Conservation (phyloP, 1,284 basidiomycete genomes). For the Calocybe gambosa region DNA sequence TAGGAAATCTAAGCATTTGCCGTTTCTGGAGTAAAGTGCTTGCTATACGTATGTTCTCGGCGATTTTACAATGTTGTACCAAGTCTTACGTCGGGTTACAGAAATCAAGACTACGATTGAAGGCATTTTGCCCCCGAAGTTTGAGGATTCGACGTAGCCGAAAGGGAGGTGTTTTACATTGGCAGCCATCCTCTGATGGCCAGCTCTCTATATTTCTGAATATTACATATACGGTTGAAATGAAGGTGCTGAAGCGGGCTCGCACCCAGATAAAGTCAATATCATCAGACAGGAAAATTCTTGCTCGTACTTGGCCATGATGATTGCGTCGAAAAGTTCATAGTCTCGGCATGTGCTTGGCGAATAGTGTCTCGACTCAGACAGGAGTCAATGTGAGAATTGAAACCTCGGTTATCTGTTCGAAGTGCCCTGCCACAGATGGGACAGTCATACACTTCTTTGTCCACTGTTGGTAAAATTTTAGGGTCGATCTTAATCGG, state of each 20-base stretch:
- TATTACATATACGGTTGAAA: too few relatives aligned
- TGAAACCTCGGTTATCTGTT: constrained; percentile 62
- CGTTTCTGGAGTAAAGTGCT: constrained; percentile 43
- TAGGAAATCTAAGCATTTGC: constrained; percentile 40
- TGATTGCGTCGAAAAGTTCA: background rate
- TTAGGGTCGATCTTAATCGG: background rate
- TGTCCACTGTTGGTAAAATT: background rate
- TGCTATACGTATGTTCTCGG: constrained; percentile 34
- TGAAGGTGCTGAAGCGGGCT: too few relatives aligned
- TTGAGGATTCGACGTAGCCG: background rate
- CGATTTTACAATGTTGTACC: constrained; percentile 17
- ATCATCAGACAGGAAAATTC: background rate
- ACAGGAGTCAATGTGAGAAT: constrained; percentile 74
- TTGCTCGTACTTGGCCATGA: background rate
- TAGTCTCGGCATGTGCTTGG: constrained; percentile 49
- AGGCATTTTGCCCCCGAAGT: constrained; percentile 30
- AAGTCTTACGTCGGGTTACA: constrained; percentile 16
- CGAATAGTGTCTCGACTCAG: constrained; percentile 64
- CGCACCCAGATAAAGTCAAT: background rate
- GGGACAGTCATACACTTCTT: constrained; percentile 47
- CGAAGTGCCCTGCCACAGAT: constrained; percentile 52
- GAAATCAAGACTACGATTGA: constrained; percentile 59
- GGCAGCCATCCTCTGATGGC: too few relatives aligned
- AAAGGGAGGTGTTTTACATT: background rate
- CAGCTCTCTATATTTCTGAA: too few relatives aligned